Evolutionary conservation across 2,329 filamentous ascomycete genomes (phyloP), one percentile per base, ranked within the genome.

Genomic region (Fusarium drepaniforme): DNA sequence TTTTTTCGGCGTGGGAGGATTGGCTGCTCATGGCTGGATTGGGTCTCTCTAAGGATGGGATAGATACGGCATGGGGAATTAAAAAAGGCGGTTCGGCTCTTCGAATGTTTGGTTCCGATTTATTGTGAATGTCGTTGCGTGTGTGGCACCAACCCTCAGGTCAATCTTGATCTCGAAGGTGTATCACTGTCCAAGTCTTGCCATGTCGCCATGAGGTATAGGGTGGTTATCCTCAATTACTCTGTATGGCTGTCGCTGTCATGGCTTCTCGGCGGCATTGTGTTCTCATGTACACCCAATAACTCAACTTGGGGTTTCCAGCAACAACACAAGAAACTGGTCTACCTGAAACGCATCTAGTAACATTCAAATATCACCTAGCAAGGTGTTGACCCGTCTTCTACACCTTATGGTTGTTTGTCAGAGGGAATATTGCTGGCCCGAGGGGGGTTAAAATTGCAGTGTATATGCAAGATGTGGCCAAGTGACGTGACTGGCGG

Each of bases 1-100:
- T 73, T 67, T 65, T 49, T 49, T 49, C 23, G 76, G 78, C 80
- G 76, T 81, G 78, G 72, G 75, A 77, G 80, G 78, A 80, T 80
- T 77, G 75, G 76, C 67, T 76, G 76, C 74, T 78, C 78, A 78
- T 78, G 79, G 79, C 76, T 79, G 77, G 79, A 73, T 75, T 78
- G 66, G 76, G 78, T 75, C 77, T 77, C 73, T 76, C 70, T 76
- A 76, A 75, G 73, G 74, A 73, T 67, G 76, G 68, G 75, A 75
- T 80, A 79, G 71, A 77, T 74, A 77, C 78, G 73, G 76, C 68
- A 77, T 75, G 78, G 81, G 79, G 75, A 76, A 77, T 77, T 70
- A 73, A 79, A 75, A 77, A 75, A 69, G 73, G 73, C 73, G 75
- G 78, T 79, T 80, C 63, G 66, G 68, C 70, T 74, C 81, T 78